Percentiles rank a stretch among this genome's conserved stretches.
Conservation (phyloP, 306 rosid genomes). For the Corylus avellana region DNA sequence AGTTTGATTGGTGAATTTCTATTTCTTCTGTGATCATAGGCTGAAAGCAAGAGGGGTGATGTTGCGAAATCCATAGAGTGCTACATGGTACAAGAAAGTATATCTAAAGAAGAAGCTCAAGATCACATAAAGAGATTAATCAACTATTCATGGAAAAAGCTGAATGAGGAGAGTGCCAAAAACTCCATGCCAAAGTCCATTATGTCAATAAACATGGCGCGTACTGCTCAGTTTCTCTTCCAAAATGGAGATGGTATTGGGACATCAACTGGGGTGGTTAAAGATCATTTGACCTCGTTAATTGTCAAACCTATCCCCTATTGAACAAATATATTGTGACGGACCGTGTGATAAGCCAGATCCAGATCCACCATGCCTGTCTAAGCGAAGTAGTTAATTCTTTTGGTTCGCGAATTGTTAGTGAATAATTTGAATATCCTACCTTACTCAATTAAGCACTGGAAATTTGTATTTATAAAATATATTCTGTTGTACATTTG, state of each 20-base stretch:
- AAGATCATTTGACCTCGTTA: conserved; percentile 19
- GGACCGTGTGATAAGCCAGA: too few species aligned
- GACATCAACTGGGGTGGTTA: conserved; percentile 26
- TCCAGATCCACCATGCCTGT: too few species aligned
- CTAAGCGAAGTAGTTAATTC: too few species aligned
- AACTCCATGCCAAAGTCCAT: conserved; percentile 10
- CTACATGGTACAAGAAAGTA: conserved; percentile 27
- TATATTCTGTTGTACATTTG: too few species aligned
- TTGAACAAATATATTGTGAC: background rate
- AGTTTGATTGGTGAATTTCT: background rate
- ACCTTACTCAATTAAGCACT: too few species aligned
- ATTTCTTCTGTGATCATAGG: background rate
- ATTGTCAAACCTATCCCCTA: conserved; percentile 26
- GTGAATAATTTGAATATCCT: too few species aligned
- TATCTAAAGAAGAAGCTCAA: conserved; percentile 27
- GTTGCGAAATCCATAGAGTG: conserved; percentile 34
- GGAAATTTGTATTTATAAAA: too few species aligned
- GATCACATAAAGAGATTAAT: conserved; percentile 6
- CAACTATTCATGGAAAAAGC: conserved; percentile 26
- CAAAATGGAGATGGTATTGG: conserved; percentile 37
- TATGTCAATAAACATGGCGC: conserved; percentile 30
- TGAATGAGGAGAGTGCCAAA: conserved; percentile 25
- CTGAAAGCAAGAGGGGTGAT: conserved; percentile 41
- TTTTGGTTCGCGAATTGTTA: too few species aligned
- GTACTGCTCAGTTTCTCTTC: conserved; percentile 26